Base-by-base conservation (phyloP, 73 alveolate species). In the Symbiodinium natans region DNA sequence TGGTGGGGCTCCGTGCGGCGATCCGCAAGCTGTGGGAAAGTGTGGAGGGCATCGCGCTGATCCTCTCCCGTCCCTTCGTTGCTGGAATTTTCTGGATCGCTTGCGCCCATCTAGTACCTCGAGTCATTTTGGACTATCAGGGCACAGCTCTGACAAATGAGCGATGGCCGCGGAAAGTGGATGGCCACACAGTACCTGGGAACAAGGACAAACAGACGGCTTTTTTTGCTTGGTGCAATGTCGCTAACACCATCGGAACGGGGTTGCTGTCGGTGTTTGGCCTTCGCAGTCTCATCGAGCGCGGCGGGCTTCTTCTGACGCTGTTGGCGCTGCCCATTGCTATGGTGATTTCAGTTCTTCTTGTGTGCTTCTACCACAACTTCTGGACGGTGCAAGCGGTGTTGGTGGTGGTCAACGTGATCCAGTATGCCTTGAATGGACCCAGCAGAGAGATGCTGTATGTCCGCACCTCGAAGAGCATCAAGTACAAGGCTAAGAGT, bases 361-460 rank as follows among this genome's bases (percentile, higher is more conserved):
- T 90, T 68, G 97, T 90, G 34, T 90, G 88, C 97, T 68, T 90
- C 54, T 82, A 90, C 88, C 97, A 71, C 39, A 82, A 71, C 77
- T 90, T 90, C 97, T 90, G 97, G 97, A 71, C 88, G 41, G 97
- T 90, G 40, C 97, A 90, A 90, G 97, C 97, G 4, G 97, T 90
- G 13, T 80, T 90, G 34, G 97, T 90, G 88, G 88, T 90, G 74
- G 97, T 90, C 80, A 90, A 90, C 38, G 97, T 90, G 86, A 56
- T 90, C 38, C 97, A 90, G 77, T 90, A 71, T 21, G 97, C 97
- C 54, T 38, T 90, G 41, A 90, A 90, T 33, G 97, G 97, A 17
- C 97, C 97, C 56, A 71, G 88, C 97, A 40, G 97, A 41, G 97
- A 90, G 97, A 90, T 90, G 97, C 97, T 90, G 21, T 90, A 90